Conservation (phyloP, 2,329 filamentous ascomycete genomes). For the Periconia sp. region DNA sequence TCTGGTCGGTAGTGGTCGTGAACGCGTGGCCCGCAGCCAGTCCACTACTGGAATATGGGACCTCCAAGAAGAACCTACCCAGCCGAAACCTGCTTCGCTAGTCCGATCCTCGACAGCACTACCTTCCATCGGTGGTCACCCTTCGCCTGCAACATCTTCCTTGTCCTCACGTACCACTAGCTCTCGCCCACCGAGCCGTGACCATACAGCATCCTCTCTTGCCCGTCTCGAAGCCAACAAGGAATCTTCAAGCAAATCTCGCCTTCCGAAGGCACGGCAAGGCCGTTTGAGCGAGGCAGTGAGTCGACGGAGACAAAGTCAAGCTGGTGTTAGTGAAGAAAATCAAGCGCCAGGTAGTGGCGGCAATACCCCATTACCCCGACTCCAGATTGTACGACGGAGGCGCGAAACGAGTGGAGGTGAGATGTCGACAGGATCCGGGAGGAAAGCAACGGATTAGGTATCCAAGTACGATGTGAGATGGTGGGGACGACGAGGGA, state of each 20-base stretch:
- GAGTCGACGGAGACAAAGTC: conserved; percentile 30
- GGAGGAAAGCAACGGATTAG: conserved; percentile 5
- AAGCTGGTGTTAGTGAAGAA: conserved; percentile 25
- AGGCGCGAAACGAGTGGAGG: conserved; percentile 44
- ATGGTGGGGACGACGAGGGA: conserved; percentile 8
- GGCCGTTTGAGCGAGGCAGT: conserved; percentile 38
- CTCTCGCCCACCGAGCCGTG: conserved; percentile 36
- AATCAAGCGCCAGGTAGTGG: conserved; percentile 22
- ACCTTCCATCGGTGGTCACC: conserved; percentile 21
- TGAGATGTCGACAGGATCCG: conserved; percentile 23
- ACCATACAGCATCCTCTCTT: conserved; percentile 31
- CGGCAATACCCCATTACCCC: conserved; percentile 30
- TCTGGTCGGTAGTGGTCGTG: conserved; percentile 23
- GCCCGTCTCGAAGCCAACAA: conserved; percentile 32
- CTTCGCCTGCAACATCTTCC: conserved; percentile 15
- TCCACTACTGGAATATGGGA: conserved; percentile 42
- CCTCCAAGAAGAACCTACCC: conserved; percentile 35
- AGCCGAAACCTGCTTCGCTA: conserved; percentile 27
- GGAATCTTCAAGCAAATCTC: conserved; percentile 9
- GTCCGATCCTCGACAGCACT: conserved; percentile 35
- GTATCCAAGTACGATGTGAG: conserved; percentile 7
- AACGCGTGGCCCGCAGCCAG: conserved; percentile 36
- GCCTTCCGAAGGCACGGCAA: conserved; percentile 41
- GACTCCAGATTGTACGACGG: conserved; percentile 40
- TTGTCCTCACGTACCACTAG: conserved; percentile 19